Base-by-base conservation (phyloP, 768 basidiomycete species). In the Suillus fuscotomentosus region DNA sequence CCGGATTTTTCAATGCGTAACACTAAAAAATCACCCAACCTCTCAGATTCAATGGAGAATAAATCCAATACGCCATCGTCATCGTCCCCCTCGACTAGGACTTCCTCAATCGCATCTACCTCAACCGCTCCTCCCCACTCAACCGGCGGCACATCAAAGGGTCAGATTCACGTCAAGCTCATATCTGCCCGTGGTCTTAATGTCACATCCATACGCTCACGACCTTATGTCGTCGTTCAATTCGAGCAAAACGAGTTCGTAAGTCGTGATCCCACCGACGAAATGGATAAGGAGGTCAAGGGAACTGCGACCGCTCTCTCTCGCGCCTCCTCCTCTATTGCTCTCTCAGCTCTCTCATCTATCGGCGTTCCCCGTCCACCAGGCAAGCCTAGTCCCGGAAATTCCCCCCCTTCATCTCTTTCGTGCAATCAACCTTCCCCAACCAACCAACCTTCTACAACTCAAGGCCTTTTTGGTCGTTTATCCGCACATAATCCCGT, bases 241-340 rank as follows among this genome's bases (percentile, higher is more conserved):
- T 99, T 98, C 78, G 97, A 99, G 81, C 92, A 99, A 78, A 98
- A 95, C 83, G 97, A 99, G 78, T 99, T 98, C 73, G 89, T 99
- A 75, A 89, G 89, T 70, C 82, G 97, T 53, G 93, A 97, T 75
- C 93, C 95, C 34, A 92, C 90, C 31, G 86, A 88, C 68, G 92
- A 94, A 76, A 80, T 83, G 20, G 92, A 92, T 80, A 95, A 92
- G 81, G 92, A 94, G 77, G 91, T 93, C 77, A 94, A 90, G 75
- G 94, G 93, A 70, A 83, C 84, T 47, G 85, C 94, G 4, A 88
- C 83, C 10, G 79, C 75, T 63, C 74, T 86, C 47, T 87, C 84
- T 20, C 78, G 84, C 68, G 83, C 86, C 56, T 80, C 83, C 39
- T 87, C 90, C 4, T 86, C 85, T 27, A 87, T 78, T 62, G 91